These are phyloP conservation scores for Annulohypoxylon stygium DNA, from an alignment of 495 filamentous ascomycete species.

Conservation along the genomic window DNA sequence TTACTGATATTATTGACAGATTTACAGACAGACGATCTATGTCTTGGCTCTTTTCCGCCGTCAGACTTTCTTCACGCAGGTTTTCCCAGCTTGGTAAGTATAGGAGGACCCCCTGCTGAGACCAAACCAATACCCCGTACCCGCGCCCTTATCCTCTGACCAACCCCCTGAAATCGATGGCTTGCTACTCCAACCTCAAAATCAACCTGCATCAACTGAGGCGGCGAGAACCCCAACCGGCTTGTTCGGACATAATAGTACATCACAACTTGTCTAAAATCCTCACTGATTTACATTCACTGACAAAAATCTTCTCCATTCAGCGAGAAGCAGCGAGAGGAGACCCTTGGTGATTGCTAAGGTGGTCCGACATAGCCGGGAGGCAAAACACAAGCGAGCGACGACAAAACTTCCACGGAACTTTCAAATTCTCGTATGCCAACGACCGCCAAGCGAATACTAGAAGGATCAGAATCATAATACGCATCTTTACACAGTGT, in stretches of 20 bases:
- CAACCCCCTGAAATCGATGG: background rate
- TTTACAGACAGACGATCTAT: background rate
- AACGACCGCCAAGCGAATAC: background rate
- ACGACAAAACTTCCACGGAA: background rate
- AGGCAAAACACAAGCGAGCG: background rate
- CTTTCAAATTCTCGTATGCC: background rate
- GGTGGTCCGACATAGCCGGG: background rate
- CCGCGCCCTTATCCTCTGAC: background rate
- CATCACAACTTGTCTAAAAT: background rate
- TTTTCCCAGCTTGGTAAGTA: slow-evolving; percentile 12
- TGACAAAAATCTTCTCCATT: background rate
- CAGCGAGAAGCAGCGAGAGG: background rate
- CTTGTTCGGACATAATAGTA: background rate
- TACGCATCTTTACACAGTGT: background rate
- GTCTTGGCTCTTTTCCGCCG: background rate
- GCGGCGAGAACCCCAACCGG: background rate
- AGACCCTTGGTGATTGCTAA: background rate
- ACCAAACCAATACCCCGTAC: background rate
- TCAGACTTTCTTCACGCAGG: background rate
- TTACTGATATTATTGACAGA: background rate
- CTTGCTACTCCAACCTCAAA: slow-evolving; percentile 5
- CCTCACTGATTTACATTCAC: background rate
- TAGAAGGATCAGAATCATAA: background rate
- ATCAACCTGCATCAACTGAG: slow-evolving; percentile 3
- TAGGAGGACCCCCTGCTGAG: slow-evolving; percentile 4